Conservation (phyloP, 176 grass and related monocot genomes). For the Aegilops longissima region DNA sequence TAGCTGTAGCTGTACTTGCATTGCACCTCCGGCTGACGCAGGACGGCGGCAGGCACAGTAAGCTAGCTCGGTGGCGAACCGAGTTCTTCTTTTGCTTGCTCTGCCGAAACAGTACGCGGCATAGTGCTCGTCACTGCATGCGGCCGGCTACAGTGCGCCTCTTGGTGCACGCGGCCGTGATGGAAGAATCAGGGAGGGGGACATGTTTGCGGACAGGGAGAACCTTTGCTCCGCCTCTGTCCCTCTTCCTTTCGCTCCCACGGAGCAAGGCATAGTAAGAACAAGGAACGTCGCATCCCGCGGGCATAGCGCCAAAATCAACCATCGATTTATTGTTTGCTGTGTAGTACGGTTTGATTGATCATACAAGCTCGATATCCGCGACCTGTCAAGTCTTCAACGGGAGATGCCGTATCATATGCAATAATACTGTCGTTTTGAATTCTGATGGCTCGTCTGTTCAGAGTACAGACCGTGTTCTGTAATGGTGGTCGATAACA, state of each 20-base stretch:
- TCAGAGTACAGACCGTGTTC: too few species aligned
- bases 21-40: neutral
- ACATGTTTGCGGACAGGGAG: neutral
- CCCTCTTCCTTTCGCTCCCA: too few species aligned
- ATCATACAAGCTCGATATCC: neutral
- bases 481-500: too few species aligned
- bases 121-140: neutral
- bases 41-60: neutral
- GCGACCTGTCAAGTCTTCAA: neutral
- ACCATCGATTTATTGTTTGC: neutral
- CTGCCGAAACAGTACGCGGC: neutral
- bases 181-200: neutral
- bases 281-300: conserved; percentile 9
- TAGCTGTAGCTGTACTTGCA: neutral
- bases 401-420: neutral
- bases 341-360: too few species aligned
- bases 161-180: neutral
- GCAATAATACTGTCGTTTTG: neutral
- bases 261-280: neutral
- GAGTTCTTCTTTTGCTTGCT: neutral
- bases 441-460: neutral
- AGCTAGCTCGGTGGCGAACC: neutral
- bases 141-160: neutral
- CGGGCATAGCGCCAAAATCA: neutral
- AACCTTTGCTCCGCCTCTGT: neutral